Evolutionary conservation across 129 eudicot species (phyloP), one percentile per base, ranked within the genome.

Genomic region (Lactuca saligna): DNA sequence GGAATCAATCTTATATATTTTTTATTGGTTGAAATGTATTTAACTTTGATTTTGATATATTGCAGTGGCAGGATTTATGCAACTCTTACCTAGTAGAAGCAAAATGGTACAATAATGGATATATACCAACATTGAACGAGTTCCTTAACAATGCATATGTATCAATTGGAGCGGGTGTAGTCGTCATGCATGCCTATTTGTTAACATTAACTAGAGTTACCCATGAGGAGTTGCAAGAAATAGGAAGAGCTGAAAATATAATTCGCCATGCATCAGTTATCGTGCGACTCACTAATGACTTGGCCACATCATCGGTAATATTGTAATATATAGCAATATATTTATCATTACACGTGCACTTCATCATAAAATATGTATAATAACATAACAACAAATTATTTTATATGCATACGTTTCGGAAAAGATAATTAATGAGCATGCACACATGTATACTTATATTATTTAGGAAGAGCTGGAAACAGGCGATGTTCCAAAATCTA

Each of bases 251-350:
- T 51, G 75, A 56, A 54, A 55, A 76, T 20, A 16, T 76, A 7
- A 25, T 81, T 66, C 80, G 68, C 3, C 63, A 42, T 25, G 74
- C 87, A 9, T 63, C 76, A 2, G 34, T 67, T 32, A 69, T 84
- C 42, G 17, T 84, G 57, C 44, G 89, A 34, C 81, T 83, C 17
- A 66, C 75, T 17, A 60, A 86, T 66, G 89, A 87, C 16, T 41
- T 87, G 54, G 87, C 66, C 75, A 87, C 93, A 71, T 80, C 85
- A 16, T 39, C 78, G 25, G 87, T 82, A 74, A 71, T 17, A 11
- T 12, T 10, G 11, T n/a, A 25, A 25, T 25, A 25, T 25, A 25
- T 25, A 35, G 6, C 5, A 35, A 35, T 35, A 0, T 6, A 35
- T 6, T 35, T 35, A 35, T 35, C 25, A 15, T 54, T 9, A 35